phyloP scores from a whole-genome alignment of 1,284 basidiomycete species.

The Pholiota adiposa region DNA sequence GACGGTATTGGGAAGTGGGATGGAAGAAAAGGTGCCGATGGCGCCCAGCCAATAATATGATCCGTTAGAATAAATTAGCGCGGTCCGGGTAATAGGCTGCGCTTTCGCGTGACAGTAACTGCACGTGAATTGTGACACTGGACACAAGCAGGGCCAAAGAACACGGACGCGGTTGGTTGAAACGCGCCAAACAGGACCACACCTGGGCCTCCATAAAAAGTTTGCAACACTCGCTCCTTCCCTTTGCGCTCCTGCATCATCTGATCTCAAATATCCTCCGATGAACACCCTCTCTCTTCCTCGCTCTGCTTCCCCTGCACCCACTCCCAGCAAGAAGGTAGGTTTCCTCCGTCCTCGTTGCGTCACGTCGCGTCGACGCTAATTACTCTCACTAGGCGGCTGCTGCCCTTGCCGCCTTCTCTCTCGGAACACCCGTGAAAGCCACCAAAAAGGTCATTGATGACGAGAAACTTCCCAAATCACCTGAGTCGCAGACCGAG shows the following conservation, averaged over 20 bases:
- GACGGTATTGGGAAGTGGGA: neutral
- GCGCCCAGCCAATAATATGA: neutral
- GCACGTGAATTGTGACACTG: conserved; percentile 36
- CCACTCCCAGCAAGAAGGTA: conserved; percentile 50
- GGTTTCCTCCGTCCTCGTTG: neutral
- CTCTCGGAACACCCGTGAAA: conserved; percentile 43
- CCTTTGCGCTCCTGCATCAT: conserved; percentile 12
- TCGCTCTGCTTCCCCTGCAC: conserved; percentile 34
- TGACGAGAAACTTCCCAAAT: conserved; percentile 43
- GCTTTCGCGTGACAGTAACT: conserved; percentile 9
- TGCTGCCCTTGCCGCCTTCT: conserved; percentile 40
- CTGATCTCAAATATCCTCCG: conserved; percentile 10
- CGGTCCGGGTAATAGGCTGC: neutral
- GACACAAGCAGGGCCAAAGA: conserved; percentile 29
- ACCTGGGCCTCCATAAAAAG: conserved; percentile 32
- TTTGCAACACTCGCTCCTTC: neutral
- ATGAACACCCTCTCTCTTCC: conserved; percentile 29
- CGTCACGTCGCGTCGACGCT: conserved; percentile 18
- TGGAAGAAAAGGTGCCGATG: neutral
- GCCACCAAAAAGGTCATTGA: conserved; percentile 37
- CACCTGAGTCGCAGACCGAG: conserved; percentile 39
- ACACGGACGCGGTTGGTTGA: conserved; percentile 34
- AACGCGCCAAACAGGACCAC: conserved; percentile 37
- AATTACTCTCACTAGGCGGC: conserved; percentile 37
- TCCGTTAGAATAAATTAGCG: neutral